These are phyloP conservation scores for Phytopythium kandeliae DNA, from an alignment of 352 stramenopile species.

Conservation along the genomic window DNA sequence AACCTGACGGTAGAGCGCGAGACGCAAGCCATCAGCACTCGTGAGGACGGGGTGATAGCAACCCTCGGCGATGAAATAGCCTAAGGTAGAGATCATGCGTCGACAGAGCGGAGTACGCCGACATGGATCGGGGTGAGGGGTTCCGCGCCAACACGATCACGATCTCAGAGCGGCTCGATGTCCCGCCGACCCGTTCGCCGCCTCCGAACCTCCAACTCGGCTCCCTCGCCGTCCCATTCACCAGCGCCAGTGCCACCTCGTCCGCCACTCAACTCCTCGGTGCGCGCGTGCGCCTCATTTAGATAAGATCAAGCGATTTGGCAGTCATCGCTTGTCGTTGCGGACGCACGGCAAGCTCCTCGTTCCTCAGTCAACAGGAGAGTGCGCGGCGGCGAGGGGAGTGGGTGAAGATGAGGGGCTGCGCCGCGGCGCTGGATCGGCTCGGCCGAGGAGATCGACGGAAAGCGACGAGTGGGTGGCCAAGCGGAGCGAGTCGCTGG, in stretches of 20 bases:
- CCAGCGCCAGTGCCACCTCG: slow-evolving; percentile 1
- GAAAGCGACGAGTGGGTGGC: not conserved
- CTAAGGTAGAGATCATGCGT: too few relatives aligned
- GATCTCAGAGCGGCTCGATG: slow-evolving; percentile 1
- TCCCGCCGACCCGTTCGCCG: not conserved
- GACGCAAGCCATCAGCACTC: not conserved
- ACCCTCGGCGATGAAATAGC: too few relatives aligned
- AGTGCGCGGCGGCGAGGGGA: slow-evolving; percentile 1
- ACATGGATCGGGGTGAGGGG: too few relatives aligned
- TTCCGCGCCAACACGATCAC: not conserved
- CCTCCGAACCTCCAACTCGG: not conserved
- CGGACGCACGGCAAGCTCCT: slow-evolving; percentile 24
- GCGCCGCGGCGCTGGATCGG: not conserved
- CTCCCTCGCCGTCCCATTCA: not conserved
- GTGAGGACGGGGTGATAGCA: too few relatives aligned
- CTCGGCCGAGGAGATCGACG: slow-evolving; percentile 21
- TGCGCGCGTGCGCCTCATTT: slow-evolving; percentile 10
- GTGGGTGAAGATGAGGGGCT: not conserved
- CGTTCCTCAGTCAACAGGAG: slow-evolving; percentile 32
- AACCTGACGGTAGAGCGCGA: slow-evolving; percentile 35
- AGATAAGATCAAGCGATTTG: slow-evolving; percentile 91
- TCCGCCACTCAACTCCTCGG: not conserved
- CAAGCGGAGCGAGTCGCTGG: not conserved
- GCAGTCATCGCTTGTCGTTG: slow-evolving; percentile 44
- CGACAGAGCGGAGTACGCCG: too few relatives aligned